Evolutionary conservation across 1,139 yeast species (phyloP).

Genomic region (Wickerhamomyces sp.): DNA sequence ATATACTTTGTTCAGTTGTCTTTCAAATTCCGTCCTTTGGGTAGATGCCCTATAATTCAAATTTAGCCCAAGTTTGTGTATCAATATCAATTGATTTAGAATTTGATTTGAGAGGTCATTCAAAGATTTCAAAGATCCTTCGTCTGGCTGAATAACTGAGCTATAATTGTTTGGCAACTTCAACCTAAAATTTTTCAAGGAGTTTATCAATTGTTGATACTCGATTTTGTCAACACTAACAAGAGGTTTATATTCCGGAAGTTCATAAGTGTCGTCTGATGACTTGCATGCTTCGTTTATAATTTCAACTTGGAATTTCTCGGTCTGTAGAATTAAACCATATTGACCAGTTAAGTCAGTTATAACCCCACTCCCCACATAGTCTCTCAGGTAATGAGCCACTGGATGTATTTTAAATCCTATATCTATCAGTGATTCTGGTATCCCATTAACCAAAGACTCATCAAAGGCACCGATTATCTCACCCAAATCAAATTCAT

Average conservation of each 20-base stretch:
- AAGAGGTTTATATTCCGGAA: neutral
- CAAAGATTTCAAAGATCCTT: slow-evolving; percentile 23
- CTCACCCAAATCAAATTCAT: slow-evolving; percentile 1
- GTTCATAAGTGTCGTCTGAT: slow-evolving; percentile 9
- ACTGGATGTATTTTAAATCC: neutral
- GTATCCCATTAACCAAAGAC: neutral
- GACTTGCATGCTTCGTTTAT: neutral
- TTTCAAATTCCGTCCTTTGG: slow-evolving; percentile 25
- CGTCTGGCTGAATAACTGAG: slow-evolving; percentile 25
- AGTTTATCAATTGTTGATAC: slow-evolving; percentile 6
- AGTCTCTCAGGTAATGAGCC: neutral
- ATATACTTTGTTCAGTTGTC: slow-evolving; percentile 31
- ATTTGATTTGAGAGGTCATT: slow-evolving; percentile 24
- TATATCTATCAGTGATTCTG: neutral
- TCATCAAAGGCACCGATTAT: neutral
- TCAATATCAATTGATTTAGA: slow-evolving; percentile 21
- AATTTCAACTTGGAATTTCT: neutral
- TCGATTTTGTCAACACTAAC: slow-evolving; percentile 9
- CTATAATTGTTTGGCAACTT: slow-evolving; percentile 15
- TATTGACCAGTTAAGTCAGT: neutral
- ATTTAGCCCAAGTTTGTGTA: slow-evolving; percentile 27
- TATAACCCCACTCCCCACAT: slow-evolving; percentile 4
- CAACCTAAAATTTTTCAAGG: slow-evolving; percentile 4
- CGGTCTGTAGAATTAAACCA: neutral
- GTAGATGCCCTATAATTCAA: slow-evolving; percentile 13